Conservation (phyloP, 306 rosid species). For the Geum urbanum region DNA sequence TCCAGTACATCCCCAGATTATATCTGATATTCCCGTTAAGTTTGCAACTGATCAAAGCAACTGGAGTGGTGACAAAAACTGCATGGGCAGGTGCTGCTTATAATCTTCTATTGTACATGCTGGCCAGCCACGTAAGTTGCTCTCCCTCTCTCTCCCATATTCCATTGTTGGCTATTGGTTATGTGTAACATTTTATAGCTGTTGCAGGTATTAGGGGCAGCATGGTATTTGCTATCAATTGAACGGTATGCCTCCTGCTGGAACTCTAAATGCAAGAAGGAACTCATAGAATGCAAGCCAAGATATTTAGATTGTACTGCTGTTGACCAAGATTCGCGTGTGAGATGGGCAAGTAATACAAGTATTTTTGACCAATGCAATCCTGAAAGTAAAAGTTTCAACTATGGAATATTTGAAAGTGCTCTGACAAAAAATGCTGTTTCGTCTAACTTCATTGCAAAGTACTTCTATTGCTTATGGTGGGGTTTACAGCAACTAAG, state of each 20-base stretch:
- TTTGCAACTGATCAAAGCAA: constrained; percentile 84
- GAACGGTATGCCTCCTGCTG: constrained; percentile 85
- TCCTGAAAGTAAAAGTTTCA: constrained; percentile 44
- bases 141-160: neutral
- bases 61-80: constrained; percentile 96
- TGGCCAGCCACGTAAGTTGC: constrained; percentile 91
- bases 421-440: constrained; percentile 65
- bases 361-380: constrained; percentile 56
- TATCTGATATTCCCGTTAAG: constrained; percentile 92
- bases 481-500: constrained; percentile 97
- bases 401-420: constrained; percentile 61
- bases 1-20: constrained; percentile 89
- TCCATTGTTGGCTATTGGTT: constrained; percentile 1
- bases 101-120: constrained; percentile 82
- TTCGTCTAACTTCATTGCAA: constrained; percentile 53
- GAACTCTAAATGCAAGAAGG: constrained; percentile 69
- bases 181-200: constrained; percentile 9
- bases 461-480: constrained; percentile 92
- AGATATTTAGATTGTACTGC: constrained; percentile 65
- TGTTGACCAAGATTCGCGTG: constrained; percentile 17
- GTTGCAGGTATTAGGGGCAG: constrained; percentile 88
- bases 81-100: constrained; percentile 99
- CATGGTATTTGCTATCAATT: constrained; percentile 91
- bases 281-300: constrained; percentile 36
- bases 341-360: constrained; percentile 57